phyloP scores from a whole-genome alignment of 805 yeast genomes.

The Ogataea ganodermae region DNA sequence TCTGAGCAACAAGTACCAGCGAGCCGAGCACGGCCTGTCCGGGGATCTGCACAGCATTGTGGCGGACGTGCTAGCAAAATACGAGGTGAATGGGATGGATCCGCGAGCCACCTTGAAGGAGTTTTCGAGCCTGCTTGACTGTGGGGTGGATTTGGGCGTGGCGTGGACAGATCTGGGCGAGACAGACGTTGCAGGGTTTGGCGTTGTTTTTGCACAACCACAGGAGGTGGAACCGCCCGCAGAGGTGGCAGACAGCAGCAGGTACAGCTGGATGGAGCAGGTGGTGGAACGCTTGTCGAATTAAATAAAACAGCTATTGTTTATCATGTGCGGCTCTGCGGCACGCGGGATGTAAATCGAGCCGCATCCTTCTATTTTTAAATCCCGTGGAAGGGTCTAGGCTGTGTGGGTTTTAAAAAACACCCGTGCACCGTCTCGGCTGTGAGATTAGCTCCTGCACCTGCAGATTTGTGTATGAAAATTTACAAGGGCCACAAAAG shows the following conservation, averaged over 20 bases:
- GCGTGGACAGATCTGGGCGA: background rate
- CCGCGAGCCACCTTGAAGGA: background rate
- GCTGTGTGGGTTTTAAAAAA: background rate
- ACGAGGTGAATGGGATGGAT: background rate
- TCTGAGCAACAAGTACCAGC: background rate
- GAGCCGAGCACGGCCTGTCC: background rate
- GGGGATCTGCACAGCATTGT: slow-evolving; percentile 10
- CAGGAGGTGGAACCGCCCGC: background rate
- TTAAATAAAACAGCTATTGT: background rate
- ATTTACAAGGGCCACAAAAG: background rate
- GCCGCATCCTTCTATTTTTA: slow-evolving; percentile 2
- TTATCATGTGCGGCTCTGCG: background rate
- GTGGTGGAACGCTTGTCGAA: background rate
- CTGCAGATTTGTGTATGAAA: background rate
- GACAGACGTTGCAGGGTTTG: background rate
- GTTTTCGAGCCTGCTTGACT: background rate
- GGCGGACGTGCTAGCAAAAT: background rate
- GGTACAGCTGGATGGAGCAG: background rate
- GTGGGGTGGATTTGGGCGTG: background rate
- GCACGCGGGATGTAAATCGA: too few species aligned
- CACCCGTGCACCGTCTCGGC: slow-evolving; percentile 3
- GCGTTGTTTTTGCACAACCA: background rate
- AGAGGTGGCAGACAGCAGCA: background rate
- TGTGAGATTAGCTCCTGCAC: background rate
- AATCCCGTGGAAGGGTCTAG: background rate